phyloP scores from a whole-genome alignment of 306 rosid genomes.

The Fragaria vesca region DNA sequence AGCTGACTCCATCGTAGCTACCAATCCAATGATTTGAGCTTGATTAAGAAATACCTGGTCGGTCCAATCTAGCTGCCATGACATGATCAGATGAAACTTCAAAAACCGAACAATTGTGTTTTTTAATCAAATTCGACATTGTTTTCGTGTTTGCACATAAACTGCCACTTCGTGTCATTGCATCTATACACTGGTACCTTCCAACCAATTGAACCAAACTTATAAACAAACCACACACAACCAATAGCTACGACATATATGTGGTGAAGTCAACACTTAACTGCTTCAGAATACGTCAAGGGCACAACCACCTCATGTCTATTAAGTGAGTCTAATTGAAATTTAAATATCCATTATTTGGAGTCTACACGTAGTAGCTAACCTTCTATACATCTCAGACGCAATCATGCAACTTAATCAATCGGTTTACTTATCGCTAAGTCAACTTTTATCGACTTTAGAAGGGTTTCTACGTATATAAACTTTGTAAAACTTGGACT shows the following conservation, averaged over 20 bases:
- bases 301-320: background rate
- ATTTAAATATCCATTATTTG: background rate
- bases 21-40: background rate
- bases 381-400: background rate
- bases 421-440: background rate
- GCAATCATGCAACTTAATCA: background rate
- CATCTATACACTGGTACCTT: background rate
- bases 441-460: constrained; percentile 8
- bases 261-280: background rate
- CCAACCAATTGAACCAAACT: background rate
- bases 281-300: background rate
- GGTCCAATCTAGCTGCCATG: background rate
- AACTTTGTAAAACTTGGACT: background rate
- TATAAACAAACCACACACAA: background rate
- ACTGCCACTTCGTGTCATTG: background rate
- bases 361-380: background rate
- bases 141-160: background rate
- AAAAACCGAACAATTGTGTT: background rate
- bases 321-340: background rate
- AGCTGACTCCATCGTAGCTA: background rate
- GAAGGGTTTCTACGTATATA: background rate
- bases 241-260: background rate
- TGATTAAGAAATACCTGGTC: background rate
- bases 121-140: background rate
- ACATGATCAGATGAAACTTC: background rate